A percentile compares a stretch with the other conserved stretches of the same genome.
Evolutionary conservation across 768 basidiomycete species (phyloP).

Genomic region (Agaricus subrufescens): DNA sequence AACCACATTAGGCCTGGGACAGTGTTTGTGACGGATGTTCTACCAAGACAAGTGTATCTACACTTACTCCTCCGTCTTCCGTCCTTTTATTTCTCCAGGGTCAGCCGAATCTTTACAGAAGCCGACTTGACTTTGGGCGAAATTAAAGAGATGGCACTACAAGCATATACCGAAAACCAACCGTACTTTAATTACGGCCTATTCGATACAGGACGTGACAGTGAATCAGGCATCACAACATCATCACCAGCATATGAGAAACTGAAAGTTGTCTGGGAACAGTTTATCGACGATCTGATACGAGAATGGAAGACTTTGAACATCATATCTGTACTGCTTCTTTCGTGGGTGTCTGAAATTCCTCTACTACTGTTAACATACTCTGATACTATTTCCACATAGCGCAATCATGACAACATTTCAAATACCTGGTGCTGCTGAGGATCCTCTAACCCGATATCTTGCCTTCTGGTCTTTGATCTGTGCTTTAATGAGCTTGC

Average conservation of each 20-base stretch:
- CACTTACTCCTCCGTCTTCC: slow-evolving; percentile 52
- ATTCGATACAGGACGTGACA: no score
- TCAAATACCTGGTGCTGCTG: no score
- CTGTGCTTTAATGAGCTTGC: not conserved
- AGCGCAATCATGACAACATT: no score
- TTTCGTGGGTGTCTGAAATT: slow-evolving; percentile 3
- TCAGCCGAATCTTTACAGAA: slow-evolving; percentile 58
- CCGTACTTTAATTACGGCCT: no score
- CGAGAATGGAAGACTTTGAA: slow-evolving; percentile 14
- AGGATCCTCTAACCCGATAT: no score
- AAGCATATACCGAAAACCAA: slow-evolving; percentile 12
- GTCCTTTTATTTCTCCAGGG: slow-evolving; percentile 61
- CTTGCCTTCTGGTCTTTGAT: no score
- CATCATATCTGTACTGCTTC: slow-evolving; percentile 12
- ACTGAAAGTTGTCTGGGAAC: slow-evolving; percentile 14
- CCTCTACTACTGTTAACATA: no score
- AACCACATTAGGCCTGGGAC: no score
- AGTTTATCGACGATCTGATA: slow-evolving; percentile 12
- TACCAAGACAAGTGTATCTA: slow-evolving; percentile 20
- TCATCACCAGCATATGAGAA: slow-evolving; percentile 7
- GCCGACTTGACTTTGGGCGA: slow-evolving; percentile 58
- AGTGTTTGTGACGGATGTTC: no score
- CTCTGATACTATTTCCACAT: no score
- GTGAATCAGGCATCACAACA: no score
- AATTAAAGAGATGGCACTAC: slow-evolving; percentile 39